phyloP scores from a whole-genome alignment of 495 filamentous ascomycete species.

The Neurospora sp. region DNA sequence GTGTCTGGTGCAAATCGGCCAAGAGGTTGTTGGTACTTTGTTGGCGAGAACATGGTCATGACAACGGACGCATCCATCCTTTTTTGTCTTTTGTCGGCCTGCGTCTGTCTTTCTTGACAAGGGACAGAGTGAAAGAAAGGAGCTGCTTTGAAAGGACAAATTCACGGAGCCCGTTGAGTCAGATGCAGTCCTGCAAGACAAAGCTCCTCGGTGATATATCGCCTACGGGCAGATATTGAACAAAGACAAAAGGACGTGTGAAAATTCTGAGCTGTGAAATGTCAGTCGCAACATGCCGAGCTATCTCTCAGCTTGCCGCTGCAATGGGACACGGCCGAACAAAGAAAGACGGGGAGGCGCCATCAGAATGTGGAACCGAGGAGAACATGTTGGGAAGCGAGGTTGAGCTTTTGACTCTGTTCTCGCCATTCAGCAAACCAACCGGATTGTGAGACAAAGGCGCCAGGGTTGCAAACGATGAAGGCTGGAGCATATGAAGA shows the following conservation, averaged over 20 bases:
- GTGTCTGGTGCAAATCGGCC: neutral
- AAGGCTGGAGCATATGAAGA: neutral
- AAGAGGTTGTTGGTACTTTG: neutral
- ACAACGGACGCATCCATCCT: neutral
- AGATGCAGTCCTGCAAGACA: constrained; percentile 17
- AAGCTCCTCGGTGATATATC: constrained; percentile 11
- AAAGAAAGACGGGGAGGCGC: constrained; percentile 10
- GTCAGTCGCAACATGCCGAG: neutral
- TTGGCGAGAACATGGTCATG: neutral
- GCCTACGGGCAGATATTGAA: neutral
- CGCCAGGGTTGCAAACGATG: neutral
- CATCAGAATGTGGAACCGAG: neutral
- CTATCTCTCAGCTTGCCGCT: neutral
- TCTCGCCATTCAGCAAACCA: neutral
- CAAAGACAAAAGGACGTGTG: neutral
- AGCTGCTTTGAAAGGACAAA: neutral
- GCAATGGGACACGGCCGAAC: constrained; percentile 2
- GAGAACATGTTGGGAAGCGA: neutral
- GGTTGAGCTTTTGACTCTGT: neutral
- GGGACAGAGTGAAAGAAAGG: constrained; percentile 8
- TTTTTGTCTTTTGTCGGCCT: neutral
- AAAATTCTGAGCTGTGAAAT: neutral
- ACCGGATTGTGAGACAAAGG: neutral
- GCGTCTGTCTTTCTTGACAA: neutral
- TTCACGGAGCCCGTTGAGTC: constrained; percentile 12